Percentiles rank a stretch among this genome's conserved stretches.
phyloP scores from a whole-genome alignment of 768 basidiomycete species.

The Leucocoprinus birnbaumii region DNA sequence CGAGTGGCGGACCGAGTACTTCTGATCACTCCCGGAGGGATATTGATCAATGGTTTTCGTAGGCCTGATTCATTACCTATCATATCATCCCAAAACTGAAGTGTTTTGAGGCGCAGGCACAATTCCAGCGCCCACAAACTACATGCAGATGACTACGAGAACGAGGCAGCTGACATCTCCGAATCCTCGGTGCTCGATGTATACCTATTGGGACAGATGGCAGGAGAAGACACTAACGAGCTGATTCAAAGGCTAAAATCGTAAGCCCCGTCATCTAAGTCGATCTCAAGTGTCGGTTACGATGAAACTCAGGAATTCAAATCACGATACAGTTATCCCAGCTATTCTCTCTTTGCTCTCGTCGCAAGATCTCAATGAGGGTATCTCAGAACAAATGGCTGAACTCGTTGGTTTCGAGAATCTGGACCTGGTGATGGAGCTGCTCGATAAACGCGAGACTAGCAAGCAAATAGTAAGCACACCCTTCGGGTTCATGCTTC shows the following conservation, averaged over 20 bases:
- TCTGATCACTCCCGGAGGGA: slow-evolving; percentile 4
- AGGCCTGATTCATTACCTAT: background rate
- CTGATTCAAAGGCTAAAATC: background rate
- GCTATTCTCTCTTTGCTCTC: slow-evolving; percentile 39
- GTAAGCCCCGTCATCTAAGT: background rate
- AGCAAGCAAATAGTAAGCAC: slow-evolving; percentile 47
- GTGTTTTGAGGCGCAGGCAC: background rate
- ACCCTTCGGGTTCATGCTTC: too few species aligned
- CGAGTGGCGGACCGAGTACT: background rate
- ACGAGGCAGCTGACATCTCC: background rate
- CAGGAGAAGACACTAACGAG: background rate
- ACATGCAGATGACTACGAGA: background rate
- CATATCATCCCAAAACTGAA: background rate
- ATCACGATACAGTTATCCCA: slow-evolving; percentile 19
- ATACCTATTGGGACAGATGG: background rate
- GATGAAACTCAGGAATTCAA: slow-evolving; percentile 11
- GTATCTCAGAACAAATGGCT: slow-evolving; percentile 72
- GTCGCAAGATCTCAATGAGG: slow-evolving; percentile 55
- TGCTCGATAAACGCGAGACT: slow-evolving; percentile 54
- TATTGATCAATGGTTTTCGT: slow-evolving; percentile 10
- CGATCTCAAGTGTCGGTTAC: too few species aligned
- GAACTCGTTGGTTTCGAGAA: slow-evolving; percentile 85
- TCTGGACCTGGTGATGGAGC: slow-evolving; percentile 72
- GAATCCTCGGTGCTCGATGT: slow-evolving; percentile 4
- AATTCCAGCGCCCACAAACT: background rate